Percentiles rank a stretch among this genome's conserved stretches.
Evolutionary conservation across 192 early-diverging fungal species (phyloP).

Genomic region (Mycoemilia scoparia): DNA sequence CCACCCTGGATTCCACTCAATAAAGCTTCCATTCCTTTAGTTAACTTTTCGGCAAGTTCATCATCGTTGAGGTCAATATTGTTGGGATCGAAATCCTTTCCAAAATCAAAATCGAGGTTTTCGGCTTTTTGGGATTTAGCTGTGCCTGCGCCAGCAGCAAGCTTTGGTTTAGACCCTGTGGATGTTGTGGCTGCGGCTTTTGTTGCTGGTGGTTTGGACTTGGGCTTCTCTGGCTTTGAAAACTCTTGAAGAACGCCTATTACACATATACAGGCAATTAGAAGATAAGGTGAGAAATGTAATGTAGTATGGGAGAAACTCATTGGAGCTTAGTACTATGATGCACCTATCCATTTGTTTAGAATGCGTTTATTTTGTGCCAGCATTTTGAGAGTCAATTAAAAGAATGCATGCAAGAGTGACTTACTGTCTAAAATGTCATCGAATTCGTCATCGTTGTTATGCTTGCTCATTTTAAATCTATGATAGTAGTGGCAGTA

Average conservation of each 20-base stretch:
- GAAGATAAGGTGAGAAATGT: background rate
- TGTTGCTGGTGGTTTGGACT: constrained; percentile 21
- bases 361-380: too few relatives aligned
- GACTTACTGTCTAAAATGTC: constrained; percentile 43
- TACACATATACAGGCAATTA: too few relatives aligned
- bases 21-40: constrained; percentile 60
- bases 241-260: constrained; percentile 65
- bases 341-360: too few relatives aligned
- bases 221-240: constrained; percentile 10
- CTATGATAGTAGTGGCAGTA: background rate
- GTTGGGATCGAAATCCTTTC: constrained; percentile 8
- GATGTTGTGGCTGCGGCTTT: constrained; percentile 11
- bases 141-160: constrained; percentile 4
- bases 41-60: constrained; percentile 54
- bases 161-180: background rate
- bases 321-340: too few relatives aligned
- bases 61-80: constrained; percentile 30
- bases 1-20: constrained; percentile 10
- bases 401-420: too few relatives aligned
- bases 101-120: too few relatives aligned
- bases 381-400: background rate
- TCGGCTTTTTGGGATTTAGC: constrained; percentile 6
- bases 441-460: constrained; percentile 45
- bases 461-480: constrained; percentile 16
- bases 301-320: background rate